Evolutionary conservation across 75 land plant species (phyloP).

Genomic region (Cunninghamia lanceolata): DNA sequence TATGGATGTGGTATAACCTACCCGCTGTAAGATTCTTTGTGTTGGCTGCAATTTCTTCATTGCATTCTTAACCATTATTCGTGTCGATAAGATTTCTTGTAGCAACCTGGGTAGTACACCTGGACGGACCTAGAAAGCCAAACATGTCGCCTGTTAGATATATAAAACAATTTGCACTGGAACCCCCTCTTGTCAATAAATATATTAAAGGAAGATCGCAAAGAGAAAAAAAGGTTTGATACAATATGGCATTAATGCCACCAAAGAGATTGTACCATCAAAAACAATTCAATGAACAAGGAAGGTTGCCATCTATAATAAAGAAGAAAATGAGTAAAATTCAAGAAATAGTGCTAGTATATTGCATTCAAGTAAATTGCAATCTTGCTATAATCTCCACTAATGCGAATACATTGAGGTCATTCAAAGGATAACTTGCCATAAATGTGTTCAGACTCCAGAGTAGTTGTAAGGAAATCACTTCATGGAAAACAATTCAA

Average conservation of each 20-base stretch:
- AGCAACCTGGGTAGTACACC: constrained; percentile 89
- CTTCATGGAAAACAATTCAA: background rate
- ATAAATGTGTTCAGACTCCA: background rate
- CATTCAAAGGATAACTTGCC: background rate
- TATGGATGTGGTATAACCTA: constrained; percentile 16
- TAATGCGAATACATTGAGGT: background rate
- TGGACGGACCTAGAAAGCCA: constrained; percentile 52
- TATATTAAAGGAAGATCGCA: background rate
- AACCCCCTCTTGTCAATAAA: background rate
- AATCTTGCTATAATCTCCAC: background rate
- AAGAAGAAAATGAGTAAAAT: background rate
- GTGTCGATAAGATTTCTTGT: constrained; percentile 86
- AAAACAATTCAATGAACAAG: background rate
- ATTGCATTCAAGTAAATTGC: background rate
- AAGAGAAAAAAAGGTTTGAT: background rate
- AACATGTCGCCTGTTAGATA: background rate
- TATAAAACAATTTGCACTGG: background rate
- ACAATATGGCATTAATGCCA: background rate
- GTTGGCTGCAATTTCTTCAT: constrained; percentile 79
- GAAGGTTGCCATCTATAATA: background rate
- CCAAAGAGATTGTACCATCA: background rate
- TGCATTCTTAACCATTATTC: constrained; percentile 92
- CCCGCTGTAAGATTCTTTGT: constrained; percentile 80
- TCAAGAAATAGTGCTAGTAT: background rate
- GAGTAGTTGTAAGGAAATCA: background rate